A percentile compares a stretch with the other conserved stretches of the same genome.
Evolutionary conservation across 352 stramenopile genomes (phyloP).

Genomic region (Phytopythium oedochilum): DNA sequence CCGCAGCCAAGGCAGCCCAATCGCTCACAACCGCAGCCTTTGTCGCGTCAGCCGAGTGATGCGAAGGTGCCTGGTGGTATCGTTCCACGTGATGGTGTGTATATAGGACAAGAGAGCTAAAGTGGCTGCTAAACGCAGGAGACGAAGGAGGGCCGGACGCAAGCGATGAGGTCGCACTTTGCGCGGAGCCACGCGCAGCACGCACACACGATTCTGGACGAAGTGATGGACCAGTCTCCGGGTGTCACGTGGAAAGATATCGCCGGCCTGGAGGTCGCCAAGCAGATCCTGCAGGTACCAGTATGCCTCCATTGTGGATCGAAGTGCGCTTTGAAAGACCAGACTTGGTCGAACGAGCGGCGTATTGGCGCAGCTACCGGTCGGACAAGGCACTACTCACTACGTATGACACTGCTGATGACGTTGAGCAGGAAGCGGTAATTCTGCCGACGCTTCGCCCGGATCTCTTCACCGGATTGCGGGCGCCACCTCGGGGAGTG

Average conservation of each 20-base stretch:
- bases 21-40: background rate
- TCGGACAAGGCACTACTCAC: no score
- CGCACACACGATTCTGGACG: slow-evolving; percentile 76
- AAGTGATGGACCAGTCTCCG: slow-evolving; percentile 77
- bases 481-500: slow-evolving; percentile 62
- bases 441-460: slow-evolving; percentile 80
- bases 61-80: background rate
- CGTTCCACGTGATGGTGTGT: background rate
- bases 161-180: slow-evolving; percentile 27
- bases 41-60: background rate
- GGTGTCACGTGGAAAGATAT: slow-evolving; percentile 83
- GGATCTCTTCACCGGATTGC: slow-evolving; percentile 79
- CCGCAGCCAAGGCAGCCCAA: background rate
- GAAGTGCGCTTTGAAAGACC: no score
- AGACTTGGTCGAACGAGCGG: no score
- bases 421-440: slow-evolving; percentile 69
- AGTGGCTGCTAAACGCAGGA: background rate
- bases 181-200: slow-evolving; percentile 54
- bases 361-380: no score
- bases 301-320: no score
- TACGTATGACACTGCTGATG: no score
- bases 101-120: background rate
- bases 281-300: slow-evolving; percentile 84
- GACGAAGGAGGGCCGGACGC: background rate
- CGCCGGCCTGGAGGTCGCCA: slow-evolving; percentile 73